Percentiles rank a stretch among this genome's conserved stretches.
Evolutionary conservation across 73 alveolate genomes (phyloP).

Genomic region (Uronychia setigera): DNA sequence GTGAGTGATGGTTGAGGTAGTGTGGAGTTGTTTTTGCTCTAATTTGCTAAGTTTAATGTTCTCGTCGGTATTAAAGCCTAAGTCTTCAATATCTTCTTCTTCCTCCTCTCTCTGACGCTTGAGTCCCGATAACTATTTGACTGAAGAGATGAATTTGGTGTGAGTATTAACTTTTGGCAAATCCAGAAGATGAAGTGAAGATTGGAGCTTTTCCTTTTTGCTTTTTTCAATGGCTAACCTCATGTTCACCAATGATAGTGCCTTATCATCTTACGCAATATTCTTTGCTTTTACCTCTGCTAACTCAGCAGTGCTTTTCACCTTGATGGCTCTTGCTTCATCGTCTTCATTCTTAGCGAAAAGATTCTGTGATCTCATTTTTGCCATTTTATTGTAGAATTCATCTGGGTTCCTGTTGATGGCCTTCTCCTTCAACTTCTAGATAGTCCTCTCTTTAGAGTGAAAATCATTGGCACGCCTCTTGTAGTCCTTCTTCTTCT

Average conservation of each 20-base stretch:
- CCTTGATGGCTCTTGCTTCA: too few species aligned
- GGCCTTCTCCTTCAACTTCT: slow-evolving; percentile 82
- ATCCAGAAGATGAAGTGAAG: slow-evolving; percentile 37
- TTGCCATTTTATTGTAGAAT: slow-evolving; percentile 88
- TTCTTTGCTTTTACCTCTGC: background rate
- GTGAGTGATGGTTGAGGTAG: too few species aligned
- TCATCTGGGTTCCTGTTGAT: slow-evolving; percentile 86
- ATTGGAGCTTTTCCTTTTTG: slow-evolving; percentile 37
- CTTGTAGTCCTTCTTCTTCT: slow-evolving; percentile 87
- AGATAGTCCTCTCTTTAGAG: slow-evolving; percentile 66
- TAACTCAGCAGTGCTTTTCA: background rate
- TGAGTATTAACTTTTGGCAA: slow-evolving; percentile 42
- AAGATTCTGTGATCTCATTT: slow-evolving; percentile 57
- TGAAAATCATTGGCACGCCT: slow-evolving; percentile 88
- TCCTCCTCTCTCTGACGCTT: too few species aligned
- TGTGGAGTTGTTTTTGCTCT: too few species aligned
- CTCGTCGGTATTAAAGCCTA: too few species aligned
- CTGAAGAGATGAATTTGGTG: slow-evolving; percentile 28
- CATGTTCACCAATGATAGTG: slow-evolving; percentile 23
- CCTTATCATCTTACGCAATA: slow-evolving; percentile 29
- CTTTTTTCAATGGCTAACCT: slow-evolving; percentile 48
- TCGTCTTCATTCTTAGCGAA: too few species aligned
- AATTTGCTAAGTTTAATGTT: too few species aligned
- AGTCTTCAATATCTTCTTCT: too few species aligned
- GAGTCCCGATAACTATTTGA: too few species aligned